Conservation (phyloP, 1,139 yeast species). For the Suhomyces terraborum region DNA sequence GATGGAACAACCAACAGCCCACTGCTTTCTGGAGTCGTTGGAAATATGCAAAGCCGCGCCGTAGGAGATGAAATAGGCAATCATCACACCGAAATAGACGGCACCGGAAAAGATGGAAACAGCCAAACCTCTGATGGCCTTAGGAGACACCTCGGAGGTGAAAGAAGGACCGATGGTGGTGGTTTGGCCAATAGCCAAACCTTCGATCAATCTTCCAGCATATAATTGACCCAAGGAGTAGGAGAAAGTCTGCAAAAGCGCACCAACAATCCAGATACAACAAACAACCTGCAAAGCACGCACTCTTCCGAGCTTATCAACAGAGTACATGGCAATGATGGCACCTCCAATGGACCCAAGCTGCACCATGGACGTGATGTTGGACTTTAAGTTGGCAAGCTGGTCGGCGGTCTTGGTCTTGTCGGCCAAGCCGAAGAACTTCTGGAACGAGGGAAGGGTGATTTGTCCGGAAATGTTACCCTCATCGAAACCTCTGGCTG, state of each 20-base stretch:
- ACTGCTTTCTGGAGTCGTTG: constrained; percentile 32
- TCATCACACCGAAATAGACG: constrained; percentile 55
- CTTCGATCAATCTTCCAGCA: constrained; percentile 57
- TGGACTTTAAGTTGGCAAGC: constrained; percentile 53
- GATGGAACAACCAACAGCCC: constrained; percentile 29
- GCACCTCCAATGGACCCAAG: constrained; percentile 63
- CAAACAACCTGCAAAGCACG: constrained; percentile 51
- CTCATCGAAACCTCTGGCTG: constrained; percentile 65
- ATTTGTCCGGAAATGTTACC: constrained; percentile 51
- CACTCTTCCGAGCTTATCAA: constrained; percentile 58
- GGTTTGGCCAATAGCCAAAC: constrained; percentile 59
- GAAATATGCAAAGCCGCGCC: constrained; percentile 41
- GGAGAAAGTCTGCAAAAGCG: constrained; percentile 51
- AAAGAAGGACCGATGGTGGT: constrained; percentile 59
- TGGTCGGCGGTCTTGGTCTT: constrained; percentile 33
- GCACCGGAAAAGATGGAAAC: constrained; percentile 56
- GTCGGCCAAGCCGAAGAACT: constrained; percentile 50
- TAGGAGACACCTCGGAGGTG: constrained; percentile 56
- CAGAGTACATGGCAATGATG: constrained; percentile 49
- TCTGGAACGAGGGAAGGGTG: constrained; percentile 46
- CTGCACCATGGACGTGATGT: constrained; percentile 64
- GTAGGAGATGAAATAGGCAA: constrained; percentile 52
- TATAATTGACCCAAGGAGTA: constrained; percentile 49
- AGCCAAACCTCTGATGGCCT: constrained; percentile 53
- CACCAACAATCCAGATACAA: constrained; percentile 48